Base-by-base conservation (phyloP, 768 basidiomycete genomes). In the Trametes maxima region DNA sequence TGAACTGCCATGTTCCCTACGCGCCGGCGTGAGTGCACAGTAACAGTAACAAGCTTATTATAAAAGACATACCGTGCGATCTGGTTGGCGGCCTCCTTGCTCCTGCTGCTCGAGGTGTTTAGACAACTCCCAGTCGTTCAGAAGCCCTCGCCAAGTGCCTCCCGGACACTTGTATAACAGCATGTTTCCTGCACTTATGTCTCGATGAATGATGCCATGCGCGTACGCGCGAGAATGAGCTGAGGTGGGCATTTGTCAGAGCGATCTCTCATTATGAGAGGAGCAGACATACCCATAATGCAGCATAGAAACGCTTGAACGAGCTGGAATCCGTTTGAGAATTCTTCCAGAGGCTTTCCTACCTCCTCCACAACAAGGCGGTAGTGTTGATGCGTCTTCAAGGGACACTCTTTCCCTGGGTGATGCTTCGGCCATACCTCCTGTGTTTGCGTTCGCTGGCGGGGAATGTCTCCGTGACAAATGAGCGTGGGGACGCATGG, bases 111-210 rank as follows among this genome's bases (percentile, higher is more conserved):
- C 47, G 16, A 33, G 14, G 16, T 14, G 16, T 16, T 33, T 49
- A 25, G 58, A 24, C 16, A 51, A 37, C 35, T 59, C 58, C 58
- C 58, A 59, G 22, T 59, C 58, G 16, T 52, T 59, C 16, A 59
- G 50, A 6, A 28, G 22, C 17, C 54, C 44, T 19, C 19, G 17
- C 24, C 24, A 33, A 5, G 4, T 13, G 14, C 44, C 44, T 5
- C 36, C 11, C n/a, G 22, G 36, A 19, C 17, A 2, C 11, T 24
- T n/a, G 8, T 35, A n/a, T 2, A 56, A 24, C 10, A 56, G 54
- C 6, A 56, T 56, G 45, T 56, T 56, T 14, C 46, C 46, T 2
- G 25, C 33, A 24, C 46, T 57, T 35, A 60, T 60, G 51, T 51
- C 59, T 5, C 59, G 25, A 11, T 51, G 50, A 3, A 60, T 36